Conservation (phyloP, 139 green algal genomes). For the Picochlorum sp. region DNA sequence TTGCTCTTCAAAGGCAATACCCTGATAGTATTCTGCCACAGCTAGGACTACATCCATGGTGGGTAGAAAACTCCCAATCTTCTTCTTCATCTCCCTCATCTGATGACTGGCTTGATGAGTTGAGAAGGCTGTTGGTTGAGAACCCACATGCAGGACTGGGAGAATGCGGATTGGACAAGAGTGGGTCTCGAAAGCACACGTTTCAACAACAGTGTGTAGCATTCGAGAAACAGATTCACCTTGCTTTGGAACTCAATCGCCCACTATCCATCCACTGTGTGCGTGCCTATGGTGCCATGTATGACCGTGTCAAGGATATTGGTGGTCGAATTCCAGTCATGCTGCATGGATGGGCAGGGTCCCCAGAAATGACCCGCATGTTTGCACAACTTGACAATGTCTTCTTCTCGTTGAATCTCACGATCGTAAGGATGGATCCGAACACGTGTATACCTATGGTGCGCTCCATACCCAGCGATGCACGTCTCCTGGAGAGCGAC, state of each 20-base stretch:
- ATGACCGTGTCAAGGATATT: slow-evolving; percentile 39
- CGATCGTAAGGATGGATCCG: slow-evolving; percentile 13
- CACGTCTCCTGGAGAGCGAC: slow-evolving; percentile 41
- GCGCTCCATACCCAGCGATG: slow-evolving; percentile 18
- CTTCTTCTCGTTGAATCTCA: slow-evolving; percentile 38
- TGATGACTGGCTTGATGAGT: slow-evolving; percentile 24
- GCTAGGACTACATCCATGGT: slow-evolving; percentile 46
- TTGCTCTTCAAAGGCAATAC: background rate
- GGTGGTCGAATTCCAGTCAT: slow-evolving; percentile 26
- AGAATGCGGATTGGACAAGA: slow-evolving; percentile 34
- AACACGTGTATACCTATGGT: slow-evolving; percentile 36
- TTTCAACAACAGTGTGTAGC: slow-evolving; percentile 23
- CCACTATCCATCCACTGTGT: slow-evolving; percentile 47
- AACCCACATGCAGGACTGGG: slow-evolving; percentile 30
- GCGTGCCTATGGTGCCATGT: slow-evolving; percentile 18
- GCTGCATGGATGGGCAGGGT: slow-evolving; percentile 38
- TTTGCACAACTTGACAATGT: slow-evolving; percentile 19
- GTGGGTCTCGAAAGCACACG: background rate
- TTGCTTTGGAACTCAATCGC: slow-evolving; percentile 32
- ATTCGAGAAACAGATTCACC: slow-evolving; percentile 35
- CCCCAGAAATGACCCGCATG: slow-evolving; percentile 21
- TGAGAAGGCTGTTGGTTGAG: slow-evolving; percentile 22
- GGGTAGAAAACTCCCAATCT: slow-evolving; percentile 6
- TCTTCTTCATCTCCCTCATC: background rate
- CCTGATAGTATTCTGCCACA: slow-evolving; percentile 23